A percentile compares a stretch with the other conserved stretches of the same genome.
phyloP scores from a whole-genome alignment of 257 asterid species.

The Paulownia fortunei region DNA sequence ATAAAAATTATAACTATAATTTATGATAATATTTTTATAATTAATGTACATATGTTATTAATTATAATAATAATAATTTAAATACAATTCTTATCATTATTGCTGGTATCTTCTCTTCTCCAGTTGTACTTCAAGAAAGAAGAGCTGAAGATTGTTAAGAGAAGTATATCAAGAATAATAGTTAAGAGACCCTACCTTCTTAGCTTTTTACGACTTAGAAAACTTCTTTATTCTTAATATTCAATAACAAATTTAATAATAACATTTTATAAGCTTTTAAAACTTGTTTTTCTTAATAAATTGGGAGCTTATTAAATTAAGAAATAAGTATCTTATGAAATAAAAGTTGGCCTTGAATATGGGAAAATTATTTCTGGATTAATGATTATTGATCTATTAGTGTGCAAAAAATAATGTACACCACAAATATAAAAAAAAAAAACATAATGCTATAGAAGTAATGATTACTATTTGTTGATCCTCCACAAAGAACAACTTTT shows the following conservation, averaged over 20 bases:
- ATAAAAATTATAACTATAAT: no score
- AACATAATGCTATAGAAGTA: background rate
- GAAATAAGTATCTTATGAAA: no score
- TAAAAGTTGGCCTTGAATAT: background rate
- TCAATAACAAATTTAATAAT: no score
- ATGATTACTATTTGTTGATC: background rate
- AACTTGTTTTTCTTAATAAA: background rate
- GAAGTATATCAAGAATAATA: background rate
- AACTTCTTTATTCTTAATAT: no score
- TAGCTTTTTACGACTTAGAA: no score
- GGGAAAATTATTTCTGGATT: background rate
- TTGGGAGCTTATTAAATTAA: no score
- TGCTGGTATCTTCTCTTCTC: background rate
- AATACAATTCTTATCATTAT: no score
- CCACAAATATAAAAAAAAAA: background rate
- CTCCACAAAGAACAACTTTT: background rate
- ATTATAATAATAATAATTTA: no score
- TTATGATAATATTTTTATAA: no score
- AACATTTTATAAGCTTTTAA: background rate
- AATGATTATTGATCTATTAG: background rate
- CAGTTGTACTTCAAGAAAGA: background rate
- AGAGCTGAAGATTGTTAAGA: background rate
- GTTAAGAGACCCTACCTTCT: no score
- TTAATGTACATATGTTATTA: background rate
- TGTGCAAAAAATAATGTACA: background rate